Percentiles rank a stretch among this genome's conserved stretches.
phyloP scores from a whole-genome alignment of 2,329 filamentous ascomycete genomes.

The Pyrenochaeta sp. region DNA sequence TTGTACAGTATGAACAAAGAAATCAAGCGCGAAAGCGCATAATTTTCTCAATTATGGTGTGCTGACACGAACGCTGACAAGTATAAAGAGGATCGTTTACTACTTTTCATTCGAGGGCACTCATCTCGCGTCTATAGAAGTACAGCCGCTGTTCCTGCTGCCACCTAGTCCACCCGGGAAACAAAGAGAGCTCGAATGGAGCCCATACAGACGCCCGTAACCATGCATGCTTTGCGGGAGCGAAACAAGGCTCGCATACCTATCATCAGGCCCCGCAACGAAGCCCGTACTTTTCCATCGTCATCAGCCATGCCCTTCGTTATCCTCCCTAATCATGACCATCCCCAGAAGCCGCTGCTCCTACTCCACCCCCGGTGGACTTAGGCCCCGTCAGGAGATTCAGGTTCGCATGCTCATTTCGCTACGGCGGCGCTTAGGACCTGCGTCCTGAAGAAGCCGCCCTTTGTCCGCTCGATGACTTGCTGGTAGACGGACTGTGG shows the following conservation, averaged over 20 bases:
- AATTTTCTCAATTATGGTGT: no score
- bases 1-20: neutral
- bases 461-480: constrained; percentile 99
- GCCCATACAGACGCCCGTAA: neutral
- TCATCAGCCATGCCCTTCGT: neutral
- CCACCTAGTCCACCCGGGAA: neutral
- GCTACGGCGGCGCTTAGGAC: constrained; percentile 74
- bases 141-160: neutral
- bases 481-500: constrained; percentile 99
- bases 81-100: neutral
- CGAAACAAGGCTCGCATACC: neutral
- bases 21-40: neutral
- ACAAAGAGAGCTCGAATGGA: neutral
- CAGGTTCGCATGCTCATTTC: constrained; percentile 46
- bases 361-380: neutral
- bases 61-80: no score
- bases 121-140: neutral
- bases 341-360: neutral
- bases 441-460: constrained; percentile 97
- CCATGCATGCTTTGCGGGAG: neutral
- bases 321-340: neutral
- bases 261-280: neutral
- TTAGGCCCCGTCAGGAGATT: neutral
- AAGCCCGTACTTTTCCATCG: neutral
- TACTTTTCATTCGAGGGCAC: neutral